Conservation (phyloP, 2,329 filamentous ascomycete genomes). For the Xylariaceae sp. region DNA sequence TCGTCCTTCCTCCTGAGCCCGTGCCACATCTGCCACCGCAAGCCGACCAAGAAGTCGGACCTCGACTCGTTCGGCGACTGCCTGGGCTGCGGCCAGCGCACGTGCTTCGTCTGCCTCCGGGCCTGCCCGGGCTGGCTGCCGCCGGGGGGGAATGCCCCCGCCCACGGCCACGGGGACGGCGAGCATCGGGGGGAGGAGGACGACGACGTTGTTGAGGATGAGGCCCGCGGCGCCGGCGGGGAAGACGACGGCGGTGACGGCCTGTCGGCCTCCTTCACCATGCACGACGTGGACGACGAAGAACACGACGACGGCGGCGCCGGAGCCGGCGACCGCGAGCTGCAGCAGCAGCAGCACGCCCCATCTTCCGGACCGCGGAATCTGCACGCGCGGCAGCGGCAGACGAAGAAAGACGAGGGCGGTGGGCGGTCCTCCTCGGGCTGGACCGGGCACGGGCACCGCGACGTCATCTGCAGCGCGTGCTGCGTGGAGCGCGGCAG, state of each 20-base stretch:
- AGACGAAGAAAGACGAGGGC: slow-evolving; percentile 18
- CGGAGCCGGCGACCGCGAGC: background rate
- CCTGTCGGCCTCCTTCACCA: slow-evolving; percentile 38
- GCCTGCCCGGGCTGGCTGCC: slow-evolving; percentile 48
- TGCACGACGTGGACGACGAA: slow-evolving; percentile 40
- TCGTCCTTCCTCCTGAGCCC: slow-evolving; percentile 34
- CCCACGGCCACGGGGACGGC: background rate
- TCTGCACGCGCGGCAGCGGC: slow-evolving; percentile 7
- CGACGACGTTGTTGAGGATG: no score
- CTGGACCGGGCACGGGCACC: slow-evolving; percentile 34
- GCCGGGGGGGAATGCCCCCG: no score
- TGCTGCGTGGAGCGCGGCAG: slow-evolving; percentile 60
- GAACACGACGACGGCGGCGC: slow-evolving; percentile 4
- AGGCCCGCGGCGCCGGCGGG: no score
- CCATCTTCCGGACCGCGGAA: background rate
- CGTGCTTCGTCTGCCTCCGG: slow-evolving; percentile 63
- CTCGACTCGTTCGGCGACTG: slow-evolving; percentile 61
- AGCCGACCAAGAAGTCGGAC: slow-evolving; percentile 57
- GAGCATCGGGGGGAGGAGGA: slow-evolving; percentile 6
- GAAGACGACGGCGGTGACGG: slow-evolving; percentile 25
- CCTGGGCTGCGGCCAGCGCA: slow-evolving; percentile 50
- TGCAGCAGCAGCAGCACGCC: no score
- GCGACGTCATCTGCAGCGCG: slow-evolving; percentile 53
- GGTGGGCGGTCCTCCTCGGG: slow-evolving; percentile 27
- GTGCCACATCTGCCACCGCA: slow-evolving; percentile 61